A percentile compares a stretch with the other conserved stretches of the same genome.
Conservation (phyloP, 2,329 filamentous ascomycete genomes). For the Aspergillus texensis region DNA sequence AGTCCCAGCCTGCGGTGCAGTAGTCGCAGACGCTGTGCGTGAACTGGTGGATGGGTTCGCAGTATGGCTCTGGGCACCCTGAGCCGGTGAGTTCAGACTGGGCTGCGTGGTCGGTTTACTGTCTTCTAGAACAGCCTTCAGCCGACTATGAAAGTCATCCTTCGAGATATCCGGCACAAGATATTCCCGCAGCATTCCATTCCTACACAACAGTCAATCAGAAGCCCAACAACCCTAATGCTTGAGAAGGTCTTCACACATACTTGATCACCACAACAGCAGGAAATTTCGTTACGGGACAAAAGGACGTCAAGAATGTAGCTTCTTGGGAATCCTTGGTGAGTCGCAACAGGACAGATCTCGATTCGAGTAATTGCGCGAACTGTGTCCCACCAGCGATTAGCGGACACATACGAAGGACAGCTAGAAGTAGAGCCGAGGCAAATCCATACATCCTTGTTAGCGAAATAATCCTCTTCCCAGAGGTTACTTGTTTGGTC, state of each 20-base stretch:
- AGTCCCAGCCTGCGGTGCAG: slow-evolving; percentile 12
- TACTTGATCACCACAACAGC: slow-evolving; percentile 78
- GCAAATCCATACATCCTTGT: slow-evolving; percentile 52
- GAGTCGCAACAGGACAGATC: slow-evolving; percentile 72
- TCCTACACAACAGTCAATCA: slow-evolving; percentile 49
- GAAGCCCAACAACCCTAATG: neutral
- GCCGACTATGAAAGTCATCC: slow-evolving; percentile 65
- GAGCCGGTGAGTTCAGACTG: neutral
- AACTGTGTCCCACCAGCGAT: slow-evolving; percentile 47
- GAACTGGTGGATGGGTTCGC: slow-evolving; percentile 1
- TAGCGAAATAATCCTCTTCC: slow-evolving; percentile 67
- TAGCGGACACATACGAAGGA: neutral
- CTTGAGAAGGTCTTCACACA: slow-evolving; percentile 21
- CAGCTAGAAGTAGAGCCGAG: neutral
- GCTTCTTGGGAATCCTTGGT: slow-evolving; percentile 76
- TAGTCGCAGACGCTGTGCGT: slow-evolving; percentile 9
- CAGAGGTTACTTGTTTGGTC: slow-evolving; percentile 69
- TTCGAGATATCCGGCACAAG: slow-evolving; percentile 65
- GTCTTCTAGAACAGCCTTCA: slow-evolving; percentile 50
- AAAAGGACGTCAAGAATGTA: slow-evolving; percentile 78
- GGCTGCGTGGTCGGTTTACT: slow-evolving; percentile 7
- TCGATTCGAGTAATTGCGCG: slow-evolving; percentile 58
- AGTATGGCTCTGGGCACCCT: slow-evolving; percentile 5
- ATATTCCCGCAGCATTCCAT: slow-evolving; percentile 77
- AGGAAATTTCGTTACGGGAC: slow-evolving; percentile 76